Evolutionary conservation across 768 basidiomycete genomes (phyloP).

Genomic region (Lentinula edodes): DNA sequence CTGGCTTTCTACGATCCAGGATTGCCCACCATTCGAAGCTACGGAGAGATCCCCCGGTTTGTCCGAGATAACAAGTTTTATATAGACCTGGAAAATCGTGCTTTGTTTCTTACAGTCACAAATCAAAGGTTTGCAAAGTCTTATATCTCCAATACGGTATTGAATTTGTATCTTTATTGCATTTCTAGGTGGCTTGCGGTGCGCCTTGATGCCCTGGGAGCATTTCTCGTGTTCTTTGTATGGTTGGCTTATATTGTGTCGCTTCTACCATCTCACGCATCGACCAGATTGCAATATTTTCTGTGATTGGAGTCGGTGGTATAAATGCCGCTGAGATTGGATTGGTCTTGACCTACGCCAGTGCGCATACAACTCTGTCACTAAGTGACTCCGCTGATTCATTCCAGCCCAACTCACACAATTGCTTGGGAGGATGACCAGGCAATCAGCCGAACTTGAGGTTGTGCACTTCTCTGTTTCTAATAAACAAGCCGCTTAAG

Average conservation of each 20-base stretch:
- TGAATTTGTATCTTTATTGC: background rate
- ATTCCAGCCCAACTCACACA: slow-evolving; percentile 43
- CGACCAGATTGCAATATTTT: slow-evolving; percentile 59
- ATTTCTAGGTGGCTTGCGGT: slow-evolving; percentile 58
- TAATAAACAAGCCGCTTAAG: background rate
- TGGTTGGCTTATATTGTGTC: slow-evolving; percentile 10
- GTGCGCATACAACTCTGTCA: slow-evolving; percentile 20
- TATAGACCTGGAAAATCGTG: slow-evolving; percentile 72
- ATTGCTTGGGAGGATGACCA: slow-evolving; percentile 46
- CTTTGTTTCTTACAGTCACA: slow-evolving; percentile 57
- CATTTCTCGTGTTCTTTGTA: slow-evolving; percentile 49
- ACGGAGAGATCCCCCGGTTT: slow-evolving; percentile 60
- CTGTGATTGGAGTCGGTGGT: slow-evolving; percentile 46
- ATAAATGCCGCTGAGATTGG: slow-evolving; percentile 68
- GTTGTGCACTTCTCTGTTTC: slow-evolving; percentile 21
- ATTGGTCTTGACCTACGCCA: slow-evolving; percentile 63
- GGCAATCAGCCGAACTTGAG: slow-evolving; percentile 63
- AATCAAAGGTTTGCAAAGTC: slow-evolving; percentile 47
- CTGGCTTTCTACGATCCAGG: slow-evolving; percentile 19
- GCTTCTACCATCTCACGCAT: background rate
- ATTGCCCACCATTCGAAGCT: slow-evolving; percentile 66
- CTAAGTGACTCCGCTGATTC: background rate
- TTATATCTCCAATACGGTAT: background rate
- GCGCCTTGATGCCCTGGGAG: slow-evolving; percentile 66
- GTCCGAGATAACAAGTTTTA: slow-evolving; percentile 56